phyloP scores from a whole-genome alignment of 78 protist species.

The Diacronema lutheri region DNA sequence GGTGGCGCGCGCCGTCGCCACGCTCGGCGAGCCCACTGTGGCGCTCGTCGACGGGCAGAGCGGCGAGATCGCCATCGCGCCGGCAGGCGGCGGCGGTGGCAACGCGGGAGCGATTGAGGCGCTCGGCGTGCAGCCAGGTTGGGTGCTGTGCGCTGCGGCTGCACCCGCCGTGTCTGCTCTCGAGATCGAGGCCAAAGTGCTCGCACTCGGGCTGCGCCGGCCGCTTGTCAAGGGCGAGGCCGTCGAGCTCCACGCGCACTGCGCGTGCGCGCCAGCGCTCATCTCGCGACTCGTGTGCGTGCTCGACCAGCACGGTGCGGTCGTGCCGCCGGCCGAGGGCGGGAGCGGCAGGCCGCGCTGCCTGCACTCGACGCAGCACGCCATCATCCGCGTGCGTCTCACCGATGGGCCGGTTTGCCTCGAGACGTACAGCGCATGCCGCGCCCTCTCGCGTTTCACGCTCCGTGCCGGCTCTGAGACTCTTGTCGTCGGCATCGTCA shows the following conservation, averaged over 20 bases:
- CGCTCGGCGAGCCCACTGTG: background rate
- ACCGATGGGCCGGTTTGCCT: background rate
- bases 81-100: too few species aligned
- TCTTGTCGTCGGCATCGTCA: background rate
- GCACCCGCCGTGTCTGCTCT: background rate
- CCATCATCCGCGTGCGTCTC: background rate
- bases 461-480: background rate
- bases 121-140: background rate
- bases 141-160: background rate
- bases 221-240: background rate
- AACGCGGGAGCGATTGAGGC: background rate
- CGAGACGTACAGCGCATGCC: background rate
- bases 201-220: background rate
- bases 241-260: background rate
- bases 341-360: background rate
- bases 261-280: background rate
- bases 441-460: background rate
- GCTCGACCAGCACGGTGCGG: background rate
- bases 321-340: background rate
- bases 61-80: background rate
- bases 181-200: background rate
- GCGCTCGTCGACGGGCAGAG: background rate
- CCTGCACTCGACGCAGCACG: background rate
- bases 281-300: background rate
- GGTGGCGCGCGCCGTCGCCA: background rate